Evolutionary conservation across 257 asterid genomes (phyloP), one percentile per base, ranked within the genome.

Genomic region (Lycium barbarum): DNA sequence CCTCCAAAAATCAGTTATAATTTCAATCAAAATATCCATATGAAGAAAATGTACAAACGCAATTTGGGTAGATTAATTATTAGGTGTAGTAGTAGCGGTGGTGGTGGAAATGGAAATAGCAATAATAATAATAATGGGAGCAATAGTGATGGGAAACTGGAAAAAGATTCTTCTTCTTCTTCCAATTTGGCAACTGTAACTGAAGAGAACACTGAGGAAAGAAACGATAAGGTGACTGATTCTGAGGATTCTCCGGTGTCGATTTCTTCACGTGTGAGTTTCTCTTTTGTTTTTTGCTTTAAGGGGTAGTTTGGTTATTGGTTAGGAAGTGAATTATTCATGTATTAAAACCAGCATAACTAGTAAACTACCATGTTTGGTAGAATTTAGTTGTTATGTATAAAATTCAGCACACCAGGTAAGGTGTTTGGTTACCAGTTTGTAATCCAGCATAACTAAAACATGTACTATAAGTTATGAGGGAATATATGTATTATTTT

Each of bases 171-270:
- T 26, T 26, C 33, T 26, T 26, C 33, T 26, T 26, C 33, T 9
- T 84, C 93, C n/a, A 93, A 85, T 86, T 85, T 92, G 86, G 94
- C 93, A 6, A 92, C 95, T 26, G 86, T 84, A 73, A n/a, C 93
- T 47, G 87, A 83, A 63, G 87, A 80, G 47, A 65, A 22, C 55
- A 87, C 84, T 12, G 94, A 90, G 87, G 86, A 90, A 73, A 88
- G 91, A 70, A 82, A 66, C 63, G 2, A 43, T 65, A 74, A 85
- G 11, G 91, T 85, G 20, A 91, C 74, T 78, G 88, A 57, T 54
- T 80, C 86, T 11, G 92, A 90, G 66, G 83, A 88, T 85, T 87
- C 90, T 18, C 85, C 89, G n/a, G 67, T 90, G 73, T 92, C 95
- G 18, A n/a, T 85, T 51, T 88, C 96, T 79, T 82, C 94, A 9